Percentiles rank a stretch among this genome's conserved stretches.
Conservation (phyloP, 495 filamentous ascomycete genomes). For the Neurospora sp. region DNA sequence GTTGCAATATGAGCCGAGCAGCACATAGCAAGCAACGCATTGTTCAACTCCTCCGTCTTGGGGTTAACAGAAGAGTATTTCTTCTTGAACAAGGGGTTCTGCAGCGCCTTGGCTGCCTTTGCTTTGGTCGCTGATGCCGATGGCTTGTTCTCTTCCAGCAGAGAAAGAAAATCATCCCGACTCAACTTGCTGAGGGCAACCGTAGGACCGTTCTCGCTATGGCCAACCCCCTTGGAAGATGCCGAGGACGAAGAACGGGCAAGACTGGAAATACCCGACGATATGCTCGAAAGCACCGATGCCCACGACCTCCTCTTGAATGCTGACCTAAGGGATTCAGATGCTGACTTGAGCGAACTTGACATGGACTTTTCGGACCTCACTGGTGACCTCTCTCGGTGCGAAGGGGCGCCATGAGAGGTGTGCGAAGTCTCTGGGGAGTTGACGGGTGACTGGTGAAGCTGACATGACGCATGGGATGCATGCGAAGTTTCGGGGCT, state of each 20-base stretch:
- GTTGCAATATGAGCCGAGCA: conserved; percentile 11
- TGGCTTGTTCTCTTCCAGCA: conserved; percentile 19
- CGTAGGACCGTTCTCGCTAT: conserved; percentile 14
- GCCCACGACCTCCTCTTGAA: conserved; percentile 24
- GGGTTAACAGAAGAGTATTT: conserved; percentile 15
- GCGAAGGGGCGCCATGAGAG: neutral
- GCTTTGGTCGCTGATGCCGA: neutral
- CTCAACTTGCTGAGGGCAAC: conserved; percentile 23
- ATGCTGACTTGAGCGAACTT: conserved; percentile 16
- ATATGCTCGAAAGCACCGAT: conserved; percentile 25
- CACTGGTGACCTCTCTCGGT: conserved; percentile 16
- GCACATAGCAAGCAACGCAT: conserved; percentile 20
- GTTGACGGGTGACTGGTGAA: conserved; percentile 6
- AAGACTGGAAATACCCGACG: conserved; percentile 24
- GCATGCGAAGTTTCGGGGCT: neutral
- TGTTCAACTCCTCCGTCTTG: conserved; percentile 20
- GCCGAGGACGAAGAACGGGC: conserved; percentile 23
- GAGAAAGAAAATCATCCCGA: conserved; percentile 21
- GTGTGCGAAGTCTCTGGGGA: conserved; percentile 9
- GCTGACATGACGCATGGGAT: neutral
- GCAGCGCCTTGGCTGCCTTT: neutral
- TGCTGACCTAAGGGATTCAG: conserved; percentile 17
- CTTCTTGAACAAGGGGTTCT: conserved; percentile 3
- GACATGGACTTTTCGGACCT: conserved; percentile 14
- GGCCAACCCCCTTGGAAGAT: conserved; percentile 17